Conservation (phyloP, 2,329 filamentous ascomycete species). For the Microdochium bolleyi region DNA sequence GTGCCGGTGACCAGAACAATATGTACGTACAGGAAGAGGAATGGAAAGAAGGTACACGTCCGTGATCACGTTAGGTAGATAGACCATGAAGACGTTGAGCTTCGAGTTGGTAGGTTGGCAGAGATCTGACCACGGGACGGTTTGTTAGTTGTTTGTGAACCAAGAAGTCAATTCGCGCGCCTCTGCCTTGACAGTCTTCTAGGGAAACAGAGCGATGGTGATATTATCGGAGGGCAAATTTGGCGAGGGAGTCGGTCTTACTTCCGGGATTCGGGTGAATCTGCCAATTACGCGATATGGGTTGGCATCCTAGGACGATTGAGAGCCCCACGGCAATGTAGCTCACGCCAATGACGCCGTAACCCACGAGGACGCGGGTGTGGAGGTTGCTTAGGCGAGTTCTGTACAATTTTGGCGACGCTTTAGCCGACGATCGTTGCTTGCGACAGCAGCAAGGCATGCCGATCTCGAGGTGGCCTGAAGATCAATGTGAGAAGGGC, state of each 20-base stretch:
- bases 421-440: neutral
- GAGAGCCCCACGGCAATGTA: neutral
- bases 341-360: neutral
- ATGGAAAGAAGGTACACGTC: slow-evolving; percentile 39
- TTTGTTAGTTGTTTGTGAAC: too few species aligned
- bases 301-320: neutral
- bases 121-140: neutral
- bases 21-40: slow-evolving; percentile 28
- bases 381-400: neutral
- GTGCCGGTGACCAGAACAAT: too few species aligned
- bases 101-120: slow-evolving; percentile 35
- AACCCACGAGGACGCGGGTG: neutral
- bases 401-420: neutral
- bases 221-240: too few species aligned
- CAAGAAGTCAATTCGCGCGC: too few species aligned
- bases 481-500: too few species aligned
- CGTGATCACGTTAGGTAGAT: slow-evolving; percentile 33
- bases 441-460: neutral
- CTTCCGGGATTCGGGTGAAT: neutral
- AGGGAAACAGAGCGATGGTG: too few species aligned
- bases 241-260: neutral
- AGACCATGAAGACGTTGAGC: slow-evolving; percentile 30
- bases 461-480: neutral
- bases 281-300: neutral
- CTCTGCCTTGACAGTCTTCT: too few species aligned